Evolutionary conservation across 1,284 basidiomycete genomes (phyloP).

Genomic region (Puccinia brachypodii): DNA sequence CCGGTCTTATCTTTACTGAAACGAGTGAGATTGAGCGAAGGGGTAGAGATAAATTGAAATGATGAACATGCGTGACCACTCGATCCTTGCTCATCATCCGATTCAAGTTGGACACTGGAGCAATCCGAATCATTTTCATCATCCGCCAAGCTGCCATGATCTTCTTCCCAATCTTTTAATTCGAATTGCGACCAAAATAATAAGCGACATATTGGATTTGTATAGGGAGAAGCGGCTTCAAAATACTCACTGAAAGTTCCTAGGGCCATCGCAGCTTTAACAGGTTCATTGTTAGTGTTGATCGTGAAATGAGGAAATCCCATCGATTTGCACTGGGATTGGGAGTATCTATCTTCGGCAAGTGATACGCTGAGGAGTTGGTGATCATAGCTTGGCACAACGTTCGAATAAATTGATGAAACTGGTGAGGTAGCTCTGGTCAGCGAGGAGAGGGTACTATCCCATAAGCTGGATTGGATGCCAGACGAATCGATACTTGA

Average conservation of each 20-base stretch:
- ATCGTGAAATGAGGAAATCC: constrained; percentile 9
- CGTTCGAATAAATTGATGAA: constrained; percentile 28
- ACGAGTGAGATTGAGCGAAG: constrained; percentile 1
- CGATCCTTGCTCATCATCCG: constrained; percentile 2
- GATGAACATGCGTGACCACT: not conserved
- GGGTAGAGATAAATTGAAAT: not conserved
- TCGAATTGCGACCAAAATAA: not conserved
- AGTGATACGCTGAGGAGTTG: not conserved
- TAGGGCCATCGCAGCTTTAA: not conserved
- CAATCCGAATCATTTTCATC: constrained; percentile 23
- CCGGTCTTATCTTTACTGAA: not conserved
- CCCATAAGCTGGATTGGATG: constrained; percentile 22
- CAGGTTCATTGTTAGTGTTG: not conserved
- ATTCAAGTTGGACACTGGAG: constrained; percentile 7
- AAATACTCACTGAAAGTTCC: not conserved
- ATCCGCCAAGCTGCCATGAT: constrained; percentile 15
- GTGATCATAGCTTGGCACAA: not conserved
- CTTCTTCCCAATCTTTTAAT: constrained; percentile 9
- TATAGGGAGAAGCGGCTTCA: too few relatives aligned
- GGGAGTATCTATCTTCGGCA: not conserved
- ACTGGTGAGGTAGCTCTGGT: constrained; percentile 42
- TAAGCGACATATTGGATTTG: not conserved
- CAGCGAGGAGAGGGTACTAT: constrained; percentile 12
- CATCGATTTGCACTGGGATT: not conserved
- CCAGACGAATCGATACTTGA: constrained; percentile 18